These are phyloP conservation scores for Marchantia paleacea DNA, from an alignment of 225 moss, liverwort and hornwort species.

Conservation along the genomic window DNA sequence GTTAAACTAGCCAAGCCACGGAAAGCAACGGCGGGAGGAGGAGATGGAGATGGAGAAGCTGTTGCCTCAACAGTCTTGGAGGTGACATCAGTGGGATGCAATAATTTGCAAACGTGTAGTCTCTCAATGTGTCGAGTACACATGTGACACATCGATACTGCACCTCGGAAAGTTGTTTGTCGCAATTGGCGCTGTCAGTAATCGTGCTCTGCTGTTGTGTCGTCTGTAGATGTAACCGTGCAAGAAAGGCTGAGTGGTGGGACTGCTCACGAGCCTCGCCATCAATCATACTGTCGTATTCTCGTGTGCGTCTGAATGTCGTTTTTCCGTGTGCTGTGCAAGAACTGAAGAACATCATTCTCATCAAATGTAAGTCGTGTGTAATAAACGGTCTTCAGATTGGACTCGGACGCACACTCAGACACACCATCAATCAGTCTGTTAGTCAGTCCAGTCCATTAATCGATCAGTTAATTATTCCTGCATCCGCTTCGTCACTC, in stretches of 20 bases:
- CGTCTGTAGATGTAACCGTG: conserved; percentile 20
- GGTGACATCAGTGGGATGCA: conserved; percentile 13
- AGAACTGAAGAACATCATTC: background rate
- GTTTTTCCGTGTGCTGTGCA: background rate
- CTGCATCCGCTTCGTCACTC: no score
- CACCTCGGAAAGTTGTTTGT: conserved; percentile 16
- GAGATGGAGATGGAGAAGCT: background rate
- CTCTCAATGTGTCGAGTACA: conserved; percentile 15
- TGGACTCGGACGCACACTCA: no score
- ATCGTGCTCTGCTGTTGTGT: conserved; percentile 6
- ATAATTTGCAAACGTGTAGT: conserved; percentile 19
- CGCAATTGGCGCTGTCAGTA: background rate
- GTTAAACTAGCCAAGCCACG: background rate
- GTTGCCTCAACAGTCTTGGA: conserved; percentile 14
- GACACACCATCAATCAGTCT: no score
- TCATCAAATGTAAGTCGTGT: no score
- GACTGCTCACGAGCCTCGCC: background rate
- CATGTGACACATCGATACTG: conserved; percentile 3
- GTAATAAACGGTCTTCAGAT: no score
- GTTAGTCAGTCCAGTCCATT: no score
- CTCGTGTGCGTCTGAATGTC: background rate
- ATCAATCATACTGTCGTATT: conserved; percentile 1
- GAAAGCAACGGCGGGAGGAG: background rate
- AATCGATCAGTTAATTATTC: no score
- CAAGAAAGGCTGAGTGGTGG: conserved; percentile 8